phyloP scores from a whole-genome alignment of 192 early-diverging fungal species.

The Coemansia sp. region DNA sequence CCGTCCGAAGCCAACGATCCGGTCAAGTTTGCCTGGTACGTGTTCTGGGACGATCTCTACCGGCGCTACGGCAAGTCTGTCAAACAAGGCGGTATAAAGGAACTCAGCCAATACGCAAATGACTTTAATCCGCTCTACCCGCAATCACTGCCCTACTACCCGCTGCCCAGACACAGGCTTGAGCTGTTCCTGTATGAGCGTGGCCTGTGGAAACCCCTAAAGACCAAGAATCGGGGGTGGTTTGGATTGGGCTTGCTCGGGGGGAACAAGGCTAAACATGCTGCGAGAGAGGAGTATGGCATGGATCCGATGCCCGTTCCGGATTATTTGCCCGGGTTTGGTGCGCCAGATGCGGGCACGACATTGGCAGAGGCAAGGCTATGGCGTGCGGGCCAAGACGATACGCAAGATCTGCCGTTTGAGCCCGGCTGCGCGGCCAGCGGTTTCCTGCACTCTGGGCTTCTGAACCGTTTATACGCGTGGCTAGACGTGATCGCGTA shows the following conservation, averaged over 20 bases:
- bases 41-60: constrained; percentile 71
- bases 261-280: background rate
- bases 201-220: constrained; percentile 46
- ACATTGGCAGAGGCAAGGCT: constrained; percentile 18
- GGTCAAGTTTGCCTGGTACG: constrained; percentile 59
- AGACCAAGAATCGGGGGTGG: background rate
- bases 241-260: background rate
- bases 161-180: constrained; percentile 56
- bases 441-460: constrained; percentile 63
- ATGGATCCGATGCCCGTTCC: constrained; percentile 39
- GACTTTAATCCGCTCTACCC: constrained; percentile 69
- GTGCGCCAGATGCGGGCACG: background rate
- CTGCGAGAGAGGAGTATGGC: constrained; percentile 16
- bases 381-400: constrained; percentile 25
- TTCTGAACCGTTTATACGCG: constrained; percentile 64
- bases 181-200: constrained; percentile 60
- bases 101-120: constrained; percentile 37
- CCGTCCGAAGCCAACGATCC: constrained; percentile 47
- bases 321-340: constrained; percentile 18
- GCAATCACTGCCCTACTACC: constrained; percentile 60
- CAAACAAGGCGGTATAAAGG: constrained; percentile 19
- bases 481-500: constrained; percentile 57
- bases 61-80: constrained; percentile 52
- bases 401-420: constrained; percentile 6
- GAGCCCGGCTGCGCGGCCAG: constrained; percentile 18